Conservation (phyloP, 1,139 yeast species). For the Williopsis jadinii region DNA sequence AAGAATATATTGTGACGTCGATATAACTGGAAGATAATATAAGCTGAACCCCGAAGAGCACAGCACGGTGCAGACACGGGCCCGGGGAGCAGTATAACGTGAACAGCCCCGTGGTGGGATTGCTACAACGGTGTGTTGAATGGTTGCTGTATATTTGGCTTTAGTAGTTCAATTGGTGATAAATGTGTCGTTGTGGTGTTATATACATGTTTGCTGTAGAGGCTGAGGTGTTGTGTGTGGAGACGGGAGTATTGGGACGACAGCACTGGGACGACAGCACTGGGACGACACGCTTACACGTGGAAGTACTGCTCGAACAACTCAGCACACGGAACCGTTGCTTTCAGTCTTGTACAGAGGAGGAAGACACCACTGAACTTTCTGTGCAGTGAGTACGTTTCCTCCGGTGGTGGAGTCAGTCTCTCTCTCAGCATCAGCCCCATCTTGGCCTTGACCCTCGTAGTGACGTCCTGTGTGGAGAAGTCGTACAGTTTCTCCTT, state of each 20-base stretch:
- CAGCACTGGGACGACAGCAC: too few species aligned
- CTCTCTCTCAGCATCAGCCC: conserved; percentile 88
- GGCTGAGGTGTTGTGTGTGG: not conserved
- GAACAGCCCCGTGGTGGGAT: too few species aligned
- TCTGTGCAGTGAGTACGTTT: conserved; percentile 90
- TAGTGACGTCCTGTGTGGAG: conserved; percentile 82
- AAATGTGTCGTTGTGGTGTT: not conserved
- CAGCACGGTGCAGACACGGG: too few species aligned
- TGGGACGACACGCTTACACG: not conserved
- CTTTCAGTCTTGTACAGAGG: conserved; percentile 79
- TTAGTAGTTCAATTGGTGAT: too few species aligned
- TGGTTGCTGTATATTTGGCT: too few species aligned
- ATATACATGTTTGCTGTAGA: not conserved
- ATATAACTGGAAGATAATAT: too few species aligned
- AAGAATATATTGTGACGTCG: too few species aligned
- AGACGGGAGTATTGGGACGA: not conserved
- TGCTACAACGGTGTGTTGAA: too few species aligned
- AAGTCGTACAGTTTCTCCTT: conserved; percentile 62
- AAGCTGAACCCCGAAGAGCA: too few species aligned
- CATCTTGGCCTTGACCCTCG: conserved; percentile 80
- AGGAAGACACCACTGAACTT: conserved; percentile 92
- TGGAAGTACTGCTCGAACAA: conserved; percentile 51
- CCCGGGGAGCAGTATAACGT: too few species aligned
- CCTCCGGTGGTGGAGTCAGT: conserved; percentile 96
- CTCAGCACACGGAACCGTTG: conserved; percentile 75